Base-by-base conservation (phyloP, 805 yeast species). In the Yarrowia bubula region DNA sequence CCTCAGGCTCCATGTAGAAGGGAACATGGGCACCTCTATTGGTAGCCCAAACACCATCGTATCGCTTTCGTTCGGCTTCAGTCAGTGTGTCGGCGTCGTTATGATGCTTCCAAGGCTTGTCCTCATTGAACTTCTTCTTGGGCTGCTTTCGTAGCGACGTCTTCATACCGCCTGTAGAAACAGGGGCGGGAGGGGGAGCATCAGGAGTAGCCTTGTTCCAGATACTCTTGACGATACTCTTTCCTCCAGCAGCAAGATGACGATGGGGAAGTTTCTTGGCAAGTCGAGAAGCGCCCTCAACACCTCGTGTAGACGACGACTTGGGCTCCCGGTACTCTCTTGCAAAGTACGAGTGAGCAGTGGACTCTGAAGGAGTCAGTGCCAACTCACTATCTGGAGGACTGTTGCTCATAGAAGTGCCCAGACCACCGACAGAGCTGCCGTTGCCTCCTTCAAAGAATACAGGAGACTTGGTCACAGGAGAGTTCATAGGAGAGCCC, bases 61-160 rank as follows among this genome's bases (percentile, higher is more conserved):
- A 95, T 42, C 98, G 77, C 73, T 92, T 92, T 66, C 90, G 81
- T 73, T 95, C 98, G 14, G 70, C 68, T n/a, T 76, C 80, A 2
- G 78, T 74, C 39, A 81, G 78, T 74, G 68, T 79, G 73, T 68
- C 71, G 6, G 86, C 79, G 67, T 85, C 89, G 35, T 79, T 79
- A 75, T 91, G 98, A 71, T 87, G 86, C 71, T 92, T 92, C 97
- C 98, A 92, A 0, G 98, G 98, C 75, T 92, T 91, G 67, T 89
- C 90, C 71, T 88, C 96, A 72, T 92, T 88, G 75, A 92, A 92
- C 32, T 75, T 74, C 15, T 78, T 71, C 65, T 77, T 78, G 35
- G 75, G 78, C 67, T 79, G 80, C 63, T 75, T 77, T 28, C 79
- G 70, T 72, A 76, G 71, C 13, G 75, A 67, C 8, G 69, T 69